Evolutionary conservation across 768 basidiomycete species (phyloP), one percentile per base, ranked within the genome.

Genomic region (Podaxis sp.): DNA sequence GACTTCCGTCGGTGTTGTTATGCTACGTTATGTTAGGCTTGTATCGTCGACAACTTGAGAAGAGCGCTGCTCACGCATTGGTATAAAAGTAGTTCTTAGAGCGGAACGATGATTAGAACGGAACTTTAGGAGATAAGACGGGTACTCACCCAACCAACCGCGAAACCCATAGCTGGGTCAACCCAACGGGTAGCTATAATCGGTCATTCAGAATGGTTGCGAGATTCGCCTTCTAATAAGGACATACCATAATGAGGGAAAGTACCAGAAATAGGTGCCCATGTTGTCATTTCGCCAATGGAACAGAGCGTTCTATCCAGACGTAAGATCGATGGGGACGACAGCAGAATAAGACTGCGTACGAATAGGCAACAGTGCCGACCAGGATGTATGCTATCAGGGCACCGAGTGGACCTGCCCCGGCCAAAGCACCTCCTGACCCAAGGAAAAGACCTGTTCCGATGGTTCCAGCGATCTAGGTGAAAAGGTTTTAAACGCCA

Each of bases 221-320:
- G 15, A 7, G 12, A 53, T 61, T 33, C n/a, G 39, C 19, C 24
- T 33, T 22, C 3, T 17, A 17, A 42, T 38, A 59, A 49, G 13
- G 22, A 59, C 77, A 4, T 53, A 83, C 85, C 86, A 71, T 82
- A 91, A 73, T 90, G 88, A 19, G 89, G 88, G 71, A 90, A 92
- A 0, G 88, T 87, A 17, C 91, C 91, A 3, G 90, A 88, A 53
- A 92, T 85, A 2, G 90, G 90, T 1, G 89, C 90, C 74, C 84
- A 84, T 3, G 87, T 85, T n/a, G 89, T 88, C 89, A 92, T 88
- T 75, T 93, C 91, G 38, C 86, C 89, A 13, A 91, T 71, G 2
- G 86, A 83, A 67, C 88, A 87, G 13, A 91, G 74, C 3, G 86
- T 84, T 5, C 84, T 86, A 55, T 40, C 30, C 52, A 6, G 15